Conservation (phyloP, 1,139 yeast genomes). For the Wickerhamomyces sp. region DNA sequence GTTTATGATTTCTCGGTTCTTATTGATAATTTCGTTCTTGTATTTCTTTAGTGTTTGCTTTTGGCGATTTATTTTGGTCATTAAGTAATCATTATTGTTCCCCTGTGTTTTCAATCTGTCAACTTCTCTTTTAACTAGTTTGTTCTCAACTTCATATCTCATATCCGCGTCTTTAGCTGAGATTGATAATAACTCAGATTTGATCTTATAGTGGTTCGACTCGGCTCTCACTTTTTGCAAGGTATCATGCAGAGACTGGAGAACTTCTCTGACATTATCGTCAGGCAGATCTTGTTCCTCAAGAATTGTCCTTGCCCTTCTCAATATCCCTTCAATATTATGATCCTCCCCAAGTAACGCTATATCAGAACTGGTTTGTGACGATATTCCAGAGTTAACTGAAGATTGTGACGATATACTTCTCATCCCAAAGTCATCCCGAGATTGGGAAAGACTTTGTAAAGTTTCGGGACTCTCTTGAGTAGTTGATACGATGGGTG, state of each 20-base stretch:
- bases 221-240: constrained; percentile 17
- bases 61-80: constrained; percentile 34
- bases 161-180: constrained; percentile 24
- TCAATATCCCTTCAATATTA: not conserved
- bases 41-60: constrained; percentile 39
- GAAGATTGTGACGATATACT: constrained; percentile 6
- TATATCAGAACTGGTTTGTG: not conserved
- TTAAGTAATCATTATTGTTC: constrained; percentile 30
- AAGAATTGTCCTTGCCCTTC: constrained; percentile 1
- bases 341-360: not conserved
- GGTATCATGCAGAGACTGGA: constrained; percentile 7
- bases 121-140: constrained; percentile 42
- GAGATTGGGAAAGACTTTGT: not conserved
- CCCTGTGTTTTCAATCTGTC: constrained; percentile 37
- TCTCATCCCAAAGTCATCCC: not conserved
- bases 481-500: not conserved
- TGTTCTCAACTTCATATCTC: constrained; percentile 43
- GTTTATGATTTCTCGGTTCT: constrained; percentile 36
- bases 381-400: constrained; percentile 1
- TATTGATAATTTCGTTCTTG: constrained; percentile 35
- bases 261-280: constrained; percentile 4
- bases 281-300: constrained; percentile 3
- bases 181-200: constrained; percentile 19
- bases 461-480: constrained; percentile 1
- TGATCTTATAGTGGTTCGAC: constrained; percentile 20